phyloP scores from a whole-genome alignment of 352 stramenopile genomes.

The Phytophthora brassicae region DNA sequence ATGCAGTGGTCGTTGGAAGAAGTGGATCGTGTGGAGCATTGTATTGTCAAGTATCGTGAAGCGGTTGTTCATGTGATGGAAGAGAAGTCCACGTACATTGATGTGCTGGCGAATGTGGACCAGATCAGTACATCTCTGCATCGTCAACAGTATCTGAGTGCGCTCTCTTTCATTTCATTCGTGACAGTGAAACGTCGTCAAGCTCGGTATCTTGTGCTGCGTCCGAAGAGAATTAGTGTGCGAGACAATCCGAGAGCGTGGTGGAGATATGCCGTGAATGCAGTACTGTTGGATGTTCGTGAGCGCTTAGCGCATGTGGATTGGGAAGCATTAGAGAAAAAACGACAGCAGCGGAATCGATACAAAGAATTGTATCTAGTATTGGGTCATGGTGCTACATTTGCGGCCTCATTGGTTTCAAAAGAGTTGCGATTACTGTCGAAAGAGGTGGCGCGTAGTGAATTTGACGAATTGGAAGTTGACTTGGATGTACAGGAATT shows the following conservation, averaged over 20 bases:
- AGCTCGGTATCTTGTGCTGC: slow-evolving; percentile 55
- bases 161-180: slow-evolving; percentile 74
- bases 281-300: slow-evolving; percentile 71
- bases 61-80: slow-evolving; percentile 83
- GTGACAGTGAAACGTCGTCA: slow-evolving; percentile 63
- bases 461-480: slow-evolving; percentile 73
- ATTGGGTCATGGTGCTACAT: slow-evolving; percentile 27
- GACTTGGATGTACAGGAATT: slow-evolving; percentile 73
- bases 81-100: slow-evolving; percentile 89
- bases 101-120: slow-evolving; percentile 70
- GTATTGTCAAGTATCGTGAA: slow-evolving; percentile 72
- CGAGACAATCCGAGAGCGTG: slow-evolving; percentile 54
- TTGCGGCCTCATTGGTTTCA: slow-evolving; percentile 44
- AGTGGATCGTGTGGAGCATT: slow-evolving; percentile 58
- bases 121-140: slow-evolving; percentile 66
- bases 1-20: slow-evolving; percentile 72
- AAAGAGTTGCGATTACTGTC: slow-evolving; percentile 39
- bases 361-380: slow-evolving; percentile 71
- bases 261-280: slow-evolving; percentile 80
- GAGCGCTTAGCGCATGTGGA: slow-evolving; percentile 73
- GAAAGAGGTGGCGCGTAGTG: slow-evolving; percentile 47
- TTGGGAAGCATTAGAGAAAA: slow-evolving; percentile 50
- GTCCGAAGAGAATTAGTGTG: slow-evolving; percentile 48
- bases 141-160: slow-evolving; percentile 74
- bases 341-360: slow-evolving; percentile 35